A percentile compares a stretch with the other conserved stretches of the same genome.
These are phyloP conservation scores for Candida nonsorbophila DNA, from an alignment of 805 yeast species.

Conservation along the genomic window DNA sequence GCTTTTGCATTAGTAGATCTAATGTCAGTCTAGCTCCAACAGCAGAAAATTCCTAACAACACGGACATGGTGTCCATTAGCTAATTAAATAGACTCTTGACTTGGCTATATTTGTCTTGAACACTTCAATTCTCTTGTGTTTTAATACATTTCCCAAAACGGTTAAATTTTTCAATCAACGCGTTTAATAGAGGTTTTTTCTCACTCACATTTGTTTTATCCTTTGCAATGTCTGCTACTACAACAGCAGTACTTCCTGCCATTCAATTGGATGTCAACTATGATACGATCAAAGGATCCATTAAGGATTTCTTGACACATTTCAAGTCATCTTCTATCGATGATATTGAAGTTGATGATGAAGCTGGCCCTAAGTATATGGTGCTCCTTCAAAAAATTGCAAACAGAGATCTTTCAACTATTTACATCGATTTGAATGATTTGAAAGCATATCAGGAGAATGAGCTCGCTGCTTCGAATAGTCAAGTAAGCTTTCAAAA, in stretches of 20 bases:
- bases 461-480: constrained; percentile 13
- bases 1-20: constrained; percentile 63
- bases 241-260: constrained; percentile 47
- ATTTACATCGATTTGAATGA: constrained; percentile 81
- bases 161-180: neutral
- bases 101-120: too few species aligned
- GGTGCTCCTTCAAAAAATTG: constrained; percentile 66
- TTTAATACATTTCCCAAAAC: neutral
- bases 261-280: constrained; percentile 68
- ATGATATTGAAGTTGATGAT: constrained; percentile 15
- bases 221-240: constrained; percentile 17
- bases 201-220: too few species aligned
- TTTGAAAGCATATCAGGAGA: constrained; percentile 61
- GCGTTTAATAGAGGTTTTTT: neutral
- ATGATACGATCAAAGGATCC: constrained; percentile 53
- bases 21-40: constrained; percentile 31
- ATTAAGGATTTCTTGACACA: constrained; percentile 64
- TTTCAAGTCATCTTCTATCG: constrained; percentile 42
- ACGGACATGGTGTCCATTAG: too few species aligned
- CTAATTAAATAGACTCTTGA: too few species aligned
- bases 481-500: constrained; percentile 4
- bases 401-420: constrained; percentile 74
- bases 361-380: constrained; percentile 55
- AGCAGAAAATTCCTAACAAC: too few species aligned
- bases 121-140: too few species aligned